Evolutionary conservation across 1,284 basidiomycete genomes (phyloP).

Genomic region (Volvariella volvacea): DNA sequence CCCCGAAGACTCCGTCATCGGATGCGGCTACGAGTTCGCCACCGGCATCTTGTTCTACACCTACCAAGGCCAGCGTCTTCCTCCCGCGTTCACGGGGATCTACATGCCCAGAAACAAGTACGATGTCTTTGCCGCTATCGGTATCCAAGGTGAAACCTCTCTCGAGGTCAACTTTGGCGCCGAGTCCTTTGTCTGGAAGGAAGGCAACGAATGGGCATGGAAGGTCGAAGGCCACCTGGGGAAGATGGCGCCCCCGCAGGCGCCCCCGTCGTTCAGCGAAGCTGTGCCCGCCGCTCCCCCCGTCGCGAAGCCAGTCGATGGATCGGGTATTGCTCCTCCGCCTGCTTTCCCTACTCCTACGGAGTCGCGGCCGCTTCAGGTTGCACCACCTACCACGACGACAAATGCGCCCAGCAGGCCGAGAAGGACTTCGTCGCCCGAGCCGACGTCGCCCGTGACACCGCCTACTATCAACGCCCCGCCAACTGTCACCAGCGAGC

Average conservation of each 20-base stretch:
- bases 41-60: slow-evolving; percentile 56
- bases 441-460: too few species aligned
- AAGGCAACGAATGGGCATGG: slow-evolving; percentile 58
- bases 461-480: too few species aligned
- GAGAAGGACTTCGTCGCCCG: too few species aligned
- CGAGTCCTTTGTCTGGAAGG: slow-evolving; percentile 49
- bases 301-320: too few species aligned
- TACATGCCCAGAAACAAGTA: slow-evolving; percentile 43
- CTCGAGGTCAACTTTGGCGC: slow-evolving; percentile 64
- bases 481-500: too few species aligned
- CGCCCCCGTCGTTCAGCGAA: too few species aligned
- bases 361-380: too few species aligned
- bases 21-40: slow-evolving; percentile 56
- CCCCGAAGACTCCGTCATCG: slow-evolving; percentile 42
- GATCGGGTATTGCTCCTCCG: too few species aligned
- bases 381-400: too few species aligned
- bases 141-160: slow-evolving; percentile 46
- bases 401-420: too few species aligned
- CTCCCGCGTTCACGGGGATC: slow-evolving; percentile 49
- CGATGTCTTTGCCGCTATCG: slow-evolving; percentile 63
- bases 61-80: slow-evolving; percentile 53
- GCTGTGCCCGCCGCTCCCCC: too few species aligned
- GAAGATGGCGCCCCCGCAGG: slow-evolving; percentile 4
- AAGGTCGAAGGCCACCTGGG: slow-evolving; percentile 52
- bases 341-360: too few species aligned